A percentile compares a stretch with the other conserved stretches of the same genome.
Conservation (phyloP, 2,329 filamentous ascomycete genomes). For the Pseudogymnoascus verrucosus region DNA sequence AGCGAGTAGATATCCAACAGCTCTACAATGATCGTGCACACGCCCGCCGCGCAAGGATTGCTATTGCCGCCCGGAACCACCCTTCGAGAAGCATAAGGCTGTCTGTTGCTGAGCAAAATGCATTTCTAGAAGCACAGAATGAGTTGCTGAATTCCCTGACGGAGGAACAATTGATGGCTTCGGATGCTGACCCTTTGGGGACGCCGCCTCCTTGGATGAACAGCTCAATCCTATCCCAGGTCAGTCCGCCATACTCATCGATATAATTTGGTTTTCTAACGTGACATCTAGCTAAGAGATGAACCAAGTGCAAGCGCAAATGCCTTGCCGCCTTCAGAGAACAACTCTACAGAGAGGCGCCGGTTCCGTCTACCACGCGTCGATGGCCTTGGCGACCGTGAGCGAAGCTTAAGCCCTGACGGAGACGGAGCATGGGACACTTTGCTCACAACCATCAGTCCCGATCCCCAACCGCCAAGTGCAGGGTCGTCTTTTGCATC, state of each 20-base stretch:
- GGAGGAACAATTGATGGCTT: neutral
- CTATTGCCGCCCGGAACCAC: neutral
- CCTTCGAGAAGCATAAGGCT: neutral
- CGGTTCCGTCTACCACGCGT: constrained; percentile 27
- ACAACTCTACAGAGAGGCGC: neutral
- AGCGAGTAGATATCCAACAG: neutral
- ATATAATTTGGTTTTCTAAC: neutral
- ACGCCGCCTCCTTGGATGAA: neutral
- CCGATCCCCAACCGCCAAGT: constrained; percentile 73
- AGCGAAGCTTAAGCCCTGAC: constrained; percentile 70
- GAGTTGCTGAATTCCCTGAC: neutral
- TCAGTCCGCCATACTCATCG: neutral
- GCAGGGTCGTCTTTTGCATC: constrained; percentile 66
- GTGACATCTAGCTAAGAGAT: neutral
- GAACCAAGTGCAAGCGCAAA: neutral
- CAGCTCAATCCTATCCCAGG: neutral
- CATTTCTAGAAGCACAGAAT: neutral
- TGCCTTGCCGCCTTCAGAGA: neutral
- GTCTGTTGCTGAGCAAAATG: neutral
- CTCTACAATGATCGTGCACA: neutral
- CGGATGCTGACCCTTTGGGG: neutral
- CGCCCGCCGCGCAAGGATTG: neutral
- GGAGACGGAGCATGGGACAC: constrained; percentile 66
- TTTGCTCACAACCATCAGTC: constrained; percentile 69
- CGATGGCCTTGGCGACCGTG: constrained; percentile 76